Base-by-base conservation (phyloP, 805 yeast species). In the Brettanomyces nanus region DNA sequence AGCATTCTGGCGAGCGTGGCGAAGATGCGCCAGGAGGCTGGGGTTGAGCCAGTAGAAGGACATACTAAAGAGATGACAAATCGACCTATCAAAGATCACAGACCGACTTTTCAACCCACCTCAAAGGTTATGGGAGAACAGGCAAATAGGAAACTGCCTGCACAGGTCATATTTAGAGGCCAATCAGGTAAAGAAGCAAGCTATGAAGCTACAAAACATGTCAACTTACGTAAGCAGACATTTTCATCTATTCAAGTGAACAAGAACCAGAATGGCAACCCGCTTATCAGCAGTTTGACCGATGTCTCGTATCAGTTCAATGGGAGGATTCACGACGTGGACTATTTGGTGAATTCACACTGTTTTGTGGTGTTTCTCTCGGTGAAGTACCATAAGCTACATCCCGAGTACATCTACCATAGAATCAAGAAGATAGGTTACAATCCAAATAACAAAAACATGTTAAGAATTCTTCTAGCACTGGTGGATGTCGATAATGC, bases 181-280 rank as follows among this genome's bases (percentile, higher is more conserved):
- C 35, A 38, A 5, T 31, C 47, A 7, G 42, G 36, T n/a, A 39
- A 36, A 3, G 23, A 38, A 9, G 40, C 36, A 7, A 33, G 31
- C 23, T 35, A 35, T 14, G 51, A 44, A 20, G 43, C 45, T 6
- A 36, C 48, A 11, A 33, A 48, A 27, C 46, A 49, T 31, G 26
- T 36, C 15, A 47, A 41, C 5, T 31, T 47, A 7, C 41, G 44
- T 25, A 53, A 51, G 33, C 47, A 49, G 35, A 46, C 52, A 20
- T 53, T 52, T 34, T 41, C 57, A 15, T 58, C 71, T 3, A 66
- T 79, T 0, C 68, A 71, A 30, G 84, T 82, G 4, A 72, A 78
- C 30, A 72, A 74, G 28, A 68, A 80, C 0, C 92, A 84, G 53
- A 75, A 71, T 35, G 89, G 85, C 1, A 84, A 84, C 51, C 90